These are phyloP conservation scores for Calonectria crousiana DNA, from an alignment of 2,329 filamentous ascomycete genomes.

Conservation along the genomic window DNA sequence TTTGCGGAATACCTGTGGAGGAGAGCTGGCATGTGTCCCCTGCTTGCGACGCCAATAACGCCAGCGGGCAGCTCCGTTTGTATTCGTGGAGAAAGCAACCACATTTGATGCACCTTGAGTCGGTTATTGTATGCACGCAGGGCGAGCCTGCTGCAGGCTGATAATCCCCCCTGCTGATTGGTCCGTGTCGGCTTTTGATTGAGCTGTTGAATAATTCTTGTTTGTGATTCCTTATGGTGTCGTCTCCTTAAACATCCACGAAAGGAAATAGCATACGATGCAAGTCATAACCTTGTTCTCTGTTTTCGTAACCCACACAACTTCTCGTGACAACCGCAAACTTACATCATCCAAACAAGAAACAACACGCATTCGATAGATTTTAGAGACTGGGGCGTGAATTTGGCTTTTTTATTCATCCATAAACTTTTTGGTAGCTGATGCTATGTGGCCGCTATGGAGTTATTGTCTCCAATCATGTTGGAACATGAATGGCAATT, in stretches of 20 bases:
- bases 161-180: not conserved
- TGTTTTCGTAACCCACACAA: not conserved
- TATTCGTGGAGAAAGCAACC: not conserved
- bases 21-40: not conserved
- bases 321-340: not conserved
- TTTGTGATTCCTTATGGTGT: not conserved
- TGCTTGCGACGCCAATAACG: not conserved
- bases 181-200: not conserved
- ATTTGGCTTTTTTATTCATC: not conserved
- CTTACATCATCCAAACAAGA: not conserved
- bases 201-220: not conserved
- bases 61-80: conserved; percentile 20
- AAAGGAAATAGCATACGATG: not conserved
- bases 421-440: not conserved
- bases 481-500: not conserved
- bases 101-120: not conserved
- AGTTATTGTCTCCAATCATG: not conserved
- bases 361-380: not conserved
- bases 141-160: not conserved
- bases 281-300: not conserved
- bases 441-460: not conserved
- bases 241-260: not conserved
- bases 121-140: not conserved
- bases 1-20: not conserved
- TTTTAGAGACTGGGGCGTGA: not conserved